Evolutionary conservation across 2,329 filamentous ascomycete genomes (phyloP), one percentile per base, ranked within the genome.

Genomic region (Ophioceras dolichostomum): DNA sequence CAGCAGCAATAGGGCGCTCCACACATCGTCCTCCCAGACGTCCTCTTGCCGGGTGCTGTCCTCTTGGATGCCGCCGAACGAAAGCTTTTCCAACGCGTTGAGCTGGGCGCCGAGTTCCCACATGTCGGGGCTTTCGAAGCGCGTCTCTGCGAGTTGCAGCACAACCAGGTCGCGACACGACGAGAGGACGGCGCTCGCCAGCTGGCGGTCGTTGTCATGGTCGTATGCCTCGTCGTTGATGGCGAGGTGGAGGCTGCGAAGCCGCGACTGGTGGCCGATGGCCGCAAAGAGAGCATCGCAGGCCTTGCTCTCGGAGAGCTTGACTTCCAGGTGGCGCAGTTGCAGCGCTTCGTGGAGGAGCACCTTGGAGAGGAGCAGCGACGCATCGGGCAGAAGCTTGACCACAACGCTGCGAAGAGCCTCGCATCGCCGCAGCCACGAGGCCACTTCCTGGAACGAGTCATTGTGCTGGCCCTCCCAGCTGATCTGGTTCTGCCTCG

Each of bases 41-140:
- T 68, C 67, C n/a, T n/a, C n/a, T n/a, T n/a, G n/a, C n/a, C n/a
- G n/a, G n/a, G n/a, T n/a, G n/a, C n/a, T n/a, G n/a, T n/a, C n/a
- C n/a, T n/a, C n/a, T n/a, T n/a, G n/a, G n/a, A n/a, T n/a, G 31
- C 76, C 75, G 31, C 64, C 67, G 34, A 80, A 65, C 32, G 61
- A 66, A 12, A 82, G 53, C 10, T 72, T 65, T 44, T 77, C 70
- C 0, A 83, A 60, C 13, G 60, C 49, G 0, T 54, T 54, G 9
- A 76, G 54, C 9, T 58, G 51, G 2, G 50, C 41, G 18, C 67
- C 59, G 13, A 82, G 59, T 3, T 47, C 47, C 10, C 58, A 50
- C 24, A 80, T 57, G 28, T 79, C 67, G 8, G n/a, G n/a, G n/a
- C n/a, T n/a, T n/a, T n/a, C n/a, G n/a, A n/a, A n/a, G n/a, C n/a